These are phyloP conservation scores for Sugiyamaella novakii DNA, from an alignment of 1,139 yeast species.

Conservation along the genomic window DNA sequence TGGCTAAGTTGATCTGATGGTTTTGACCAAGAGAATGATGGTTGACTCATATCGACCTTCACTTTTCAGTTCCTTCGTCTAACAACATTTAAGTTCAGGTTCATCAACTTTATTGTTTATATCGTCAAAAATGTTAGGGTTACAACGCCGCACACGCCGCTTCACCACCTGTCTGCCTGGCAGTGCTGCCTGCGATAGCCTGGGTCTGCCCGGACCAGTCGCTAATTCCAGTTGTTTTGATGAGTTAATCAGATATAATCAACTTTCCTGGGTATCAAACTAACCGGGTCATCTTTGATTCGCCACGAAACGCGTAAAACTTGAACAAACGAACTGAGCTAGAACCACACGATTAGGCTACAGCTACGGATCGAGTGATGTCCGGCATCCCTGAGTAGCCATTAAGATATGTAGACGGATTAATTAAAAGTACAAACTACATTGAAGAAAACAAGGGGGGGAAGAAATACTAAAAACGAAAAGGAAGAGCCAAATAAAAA, in stretches of 20 bases:
- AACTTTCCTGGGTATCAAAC: no score
- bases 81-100: neutral
- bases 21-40: slow-evolving; percentile 21
- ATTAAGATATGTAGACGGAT: no score
- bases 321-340: no score
- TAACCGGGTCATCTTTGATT: no score
- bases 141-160: slow-evolving; percentile 5
- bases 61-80: neutral
- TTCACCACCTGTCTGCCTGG: neutral
- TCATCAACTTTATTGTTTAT: slow-evolving; percentile 13
- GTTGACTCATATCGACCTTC: slow-evolving; percentile 5
- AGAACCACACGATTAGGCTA: no score
- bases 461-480: neutral
- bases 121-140: neutral
- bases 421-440: neutral
- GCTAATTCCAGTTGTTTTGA: slow-evolving; percentile 2
- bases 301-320: no score
- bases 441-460: neutral
- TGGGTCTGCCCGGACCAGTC: slow-evolving; percentile 14
- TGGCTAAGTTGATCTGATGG: slow-evolving; percentile 18
- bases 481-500: neutral
- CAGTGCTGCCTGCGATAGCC: slow-evolving; percentile 12
- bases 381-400: no score
- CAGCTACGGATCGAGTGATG: no score
- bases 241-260: no score